A percentile compares a stretch with the other conserved stretches of the same genome.
phyloP scores from a whole-genome alignment of 73 alveolate genomes.

The Paraurostyla sp. region DNA sequence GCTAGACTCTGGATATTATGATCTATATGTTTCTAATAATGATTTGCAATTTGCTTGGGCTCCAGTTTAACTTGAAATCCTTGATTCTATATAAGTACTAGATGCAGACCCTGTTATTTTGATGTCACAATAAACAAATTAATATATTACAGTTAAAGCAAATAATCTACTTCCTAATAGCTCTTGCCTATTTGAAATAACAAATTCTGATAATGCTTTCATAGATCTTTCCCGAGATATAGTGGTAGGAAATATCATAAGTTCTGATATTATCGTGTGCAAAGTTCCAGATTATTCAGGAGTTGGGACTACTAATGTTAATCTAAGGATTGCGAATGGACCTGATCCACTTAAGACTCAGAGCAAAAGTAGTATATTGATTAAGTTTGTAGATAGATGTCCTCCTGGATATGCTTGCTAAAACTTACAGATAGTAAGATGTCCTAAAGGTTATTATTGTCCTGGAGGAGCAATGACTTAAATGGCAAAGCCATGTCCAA shows the following conservation, averaged over 20 bases:
- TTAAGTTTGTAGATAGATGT: slow-evolving; percentile 53
- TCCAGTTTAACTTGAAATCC: background rate
- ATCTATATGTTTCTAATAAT: slow-evolving; percentile 10
- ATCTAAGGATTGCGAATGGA: slow-evolving; percentile 44
- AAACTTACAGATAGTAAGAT: background rate
- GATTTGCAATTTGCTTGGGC: slow-evolving; percentile 8
- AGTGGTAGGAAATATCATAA: slow-evolving; percentile 29
- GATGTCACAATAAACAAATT: background rate
- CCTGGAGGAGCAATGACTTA: slow-evolving; percentile 46
- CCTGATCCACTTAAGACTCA: background rate
- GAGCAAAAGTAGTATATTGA: background rate
- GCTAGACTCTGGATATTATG: slow-evolving; percentile 49
- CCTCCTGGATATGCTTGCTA: slow-evolving; percentile 70
- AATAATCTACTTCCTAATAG: background rate
- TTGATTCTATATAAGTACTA: background rate
- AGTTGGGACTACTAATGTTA: slow-evolving; percentile 53
- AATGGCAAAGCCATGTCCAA: slow-evolving; percentile 47
- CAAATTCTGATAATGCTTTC: background rate
- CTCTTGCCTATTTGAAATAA: slow-evolving; percentile 56
- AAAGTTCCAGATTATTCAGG: slow-evolving; percentile 50
- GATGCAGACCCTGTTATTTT: slow-evolving; percentile 53
- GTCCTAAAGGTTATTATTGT: slow-evolving; percentile 74
- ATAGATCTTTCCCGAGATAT: slow-evolving; percentile 26
- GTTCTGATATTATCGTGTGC: slow-evolving; percentile 36
- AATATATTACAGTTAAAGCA: slow-evolving; percentile 26